A percentile compares a stretch with the other conserved stretches of the same genome.
Evolutionary conservation across 2,329 filamentous ascomycete species (phyloP).

Genomic region (Fusarium nisikadoi): DNA sequence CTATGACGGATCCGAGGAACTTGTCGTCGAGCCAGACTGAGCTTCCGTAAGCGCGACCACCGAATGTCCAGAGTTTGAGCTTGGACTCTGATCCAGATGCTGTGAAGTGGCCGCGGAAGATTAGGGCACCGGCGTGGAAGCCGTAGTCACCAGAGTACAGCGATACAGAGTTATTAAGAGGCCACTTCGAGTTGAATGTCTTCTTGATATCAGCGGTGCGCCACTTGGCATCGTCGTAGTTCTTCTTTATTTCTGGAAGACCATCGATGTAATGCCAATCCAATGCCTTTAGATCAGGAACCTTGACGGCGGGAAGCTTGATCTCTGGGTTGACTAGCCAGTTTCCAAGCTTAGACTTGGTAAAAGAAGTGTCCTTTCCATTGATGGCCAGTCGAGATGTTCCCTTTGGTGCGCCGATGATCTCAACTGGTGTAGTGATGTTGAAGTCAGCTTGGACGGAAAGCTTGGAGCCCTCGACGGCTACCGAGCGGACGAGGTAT

Average conservation of each 20-base stretch:
- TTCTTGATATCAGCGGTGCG: slow-evolving; percentile 64
- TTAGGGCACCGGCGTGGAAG: slow-evolving; percentile 73
- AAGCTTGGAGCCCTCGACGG: slow-evolving; percentile 65
- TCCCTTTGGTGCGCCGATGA: slow-evolving; percentile 69
- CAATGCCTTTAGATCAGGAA: slow-evolving; percentile 66
- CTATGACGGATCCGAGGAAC: slow-evolving; percentile 73
- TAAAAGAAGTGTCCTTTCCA: slow-evolving; percentile 51
- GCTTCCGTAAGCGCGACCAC: slow-evolving; percentile 74
- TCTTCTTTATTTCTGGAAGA: slow-evolving; percentile 72
- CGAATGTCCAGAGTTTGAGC: slow-evolving; percentile 69
- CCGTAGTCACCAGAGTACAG: slow-evolving; percentile 80
- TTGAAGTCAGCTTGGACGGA: slow-evolving; percentile 78
- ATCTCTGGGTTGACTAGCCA: slow-evolving; percentile 63
- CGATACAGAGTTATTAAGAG: slow-evolving; percentile 71
- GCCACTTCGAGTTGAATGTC: slow-evolving; percentile 68
- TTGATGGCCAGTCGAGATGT: slow-evolving; percentile 59
- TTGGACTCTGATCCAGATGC: slow-evolving; percentile 68
- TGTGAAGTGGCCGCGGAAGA: slow-evolving; percentile 77
- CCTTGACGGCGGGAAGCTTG: slow-evolving; percentile 61
- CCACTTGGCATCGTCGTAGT: slow-evolving; percentile 78
- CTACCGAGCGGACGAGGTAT: slow-evolving; percentile 71
- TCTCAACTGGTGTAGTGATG: slow-evolving; percentile 71
- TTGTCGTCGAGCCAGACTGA: slow-evolving; percentile 72
- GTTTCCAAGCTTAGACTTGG: slow-evolving; percentile 54
- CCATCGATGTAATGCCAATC: slow-evolving; percentile 77